Evolutionary conservation across 345 rosid species (phyloP), one percentile per base, ranked within the genome.

Genomic region (Laguncularia racemosa): DNA sequence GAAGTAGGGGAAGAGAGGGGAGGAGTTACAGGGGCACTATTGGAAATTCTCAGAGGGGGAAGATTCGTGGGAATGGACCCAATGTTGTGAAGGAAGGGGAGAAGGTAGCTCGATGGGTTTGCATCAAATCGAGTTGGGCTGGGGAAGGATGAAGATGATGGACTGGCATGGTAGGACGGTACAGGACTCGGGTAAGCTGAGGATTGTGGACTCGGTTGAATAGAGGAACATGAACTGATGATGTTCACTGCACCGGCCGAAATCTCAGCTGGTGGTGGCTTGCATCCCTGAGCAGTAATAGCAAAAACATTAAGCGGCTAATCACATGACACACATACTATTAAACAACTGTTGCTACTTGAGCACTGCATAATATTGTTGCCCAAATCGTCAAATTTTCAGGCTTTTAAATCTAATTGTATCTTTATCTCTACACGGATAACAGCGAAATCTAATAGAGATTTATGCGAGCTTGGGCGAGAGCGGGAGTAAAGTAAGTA

Each of bases 21-120:
- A 0, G 99, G 99, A 6, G 99, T 93, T n/a, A 93, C 96, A 2
- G 99, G 99, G 0, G 99, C 99, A 12, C 99, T 93, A 67, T 71
- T 93, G 56, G 97, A 93, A 67, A 93, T 87, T 61, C 97, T 79
- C 43, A 93, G 84, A 64, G 89, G 86, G 1, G 96, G 95, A 12
- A 89, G 87, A 46, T 81, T 81, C 0, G 81, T 17, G 0, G 97
- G 92, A 11, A 83, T 69, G 2, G 81, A 76, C 28, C 81, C 81
- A 0, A 83, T 74, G 72, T 76, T 83, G 48, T 63, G 89, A n/a
- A 93, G 80, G 70, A 89, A 83, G 0, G 99, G 99, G 3, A 89
- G 82, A 28, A 86, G 76, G 71, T 76, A 71, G 0, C 81, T 62
- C 0, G 99, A 71, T 18, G 88, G 64, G 62, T 68, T 82, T 61